Evolutionary conservation across 2,329 filamentous ascomycete species (phyloP), one percentile per base, ranked within the genome.

Genomic region (Botryotinia convoluta): DNA sequence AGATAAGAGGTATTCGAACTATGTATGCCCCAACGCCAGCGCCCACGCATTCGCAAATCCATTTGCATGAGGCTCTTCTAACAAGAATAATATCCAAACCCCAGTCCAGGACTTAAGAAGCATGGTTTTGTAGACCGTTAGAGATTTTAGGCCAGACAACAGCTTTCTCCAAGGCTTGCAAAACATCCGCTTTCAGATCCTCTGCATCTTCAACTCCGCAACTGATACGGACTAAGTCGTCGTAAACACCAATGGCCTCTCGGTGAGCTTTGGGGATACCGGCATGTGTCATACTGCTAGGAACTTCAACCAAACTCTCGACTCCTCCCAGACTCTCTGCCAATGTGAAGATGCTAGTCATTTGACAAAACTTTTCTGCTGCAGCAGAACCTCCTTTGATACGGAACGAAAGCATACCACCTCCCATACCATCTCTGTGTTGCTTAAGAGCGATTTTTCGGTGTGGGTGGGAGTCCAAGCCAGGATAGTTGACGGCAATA

Each of bases 331-430:
- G 85, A 74, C 90, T 93, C 87, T 99, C 96, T 44, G 96, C 96
- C 10, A 99, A 87, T 1, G 94, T 97, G 84, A 97, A 98, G 82
- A 99, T 90, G 80, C 90, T 90, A 61, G 95, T 98, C 74, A 88
- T 85, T 83, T 96, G 91, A 87, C 96, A 98, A 89, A 99, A 99
- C 70, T 91, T 89, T 84, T 97, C 93, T 22, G 96, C 96, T 1
- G 95, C 95, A 63, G 87, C 87, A 80, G 94, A 89, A 51, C 96
- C 96, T 73, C 95, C 96, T 77, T 90, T 89, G 83, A 99, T 93
- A 77, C 96, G 92, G 90, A 99, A 99, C 74, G 92, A 95, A 61
- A 99, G 90, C 96, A 99, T 99, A 75, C 96, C 96, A 78, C 96
- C 96, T 74, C 96, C 96, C 88, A 98, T 92, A 75, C 92, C 96